phyloP scores from a whole-genome alignment of 352 stramenopile genomes.

The Phytophthora sp. region DNA sequence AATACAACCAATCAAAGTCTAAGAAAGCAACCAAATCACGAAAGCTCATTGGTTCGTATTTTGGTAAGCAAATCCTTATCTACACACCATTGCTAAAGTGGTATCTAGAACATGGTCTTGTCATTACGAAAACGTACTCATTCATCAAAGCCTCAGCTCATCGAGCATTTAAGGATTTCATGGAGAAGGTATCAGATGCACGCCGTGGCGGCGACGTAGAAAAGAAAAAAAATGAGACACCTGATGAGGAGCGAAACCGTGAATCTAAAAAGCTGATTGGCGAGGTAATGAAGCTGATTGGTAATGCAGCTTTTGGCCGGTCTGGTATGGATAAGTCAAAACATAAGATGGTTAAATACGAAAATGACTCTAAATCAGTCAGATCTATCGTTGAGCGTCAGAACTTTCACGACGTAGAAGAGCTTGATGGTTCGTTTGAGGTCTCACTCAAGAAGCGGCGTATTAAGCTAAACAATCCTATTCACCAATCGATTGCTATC shows the following conservation, averaged over 20 bases:
- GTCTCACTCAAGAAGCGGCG: background rate
- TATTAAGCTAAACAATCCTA: background rate
- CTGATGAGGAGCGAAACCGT: no score
- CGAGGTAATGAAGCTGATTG: background rate
- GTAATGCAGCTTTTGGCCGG: background rate
- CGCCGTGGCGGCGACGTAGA: background rate
- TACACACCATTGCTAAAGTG: background rate
- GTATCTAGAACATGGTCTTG: background rate
- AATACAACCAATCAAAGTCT: background rate
- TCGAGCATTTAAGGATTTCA: slow-evolving; percentile 1
- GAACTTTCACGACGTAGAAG: background rate
- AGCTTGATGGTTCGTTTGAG: background rate
- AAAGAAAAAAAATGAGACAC: no score
- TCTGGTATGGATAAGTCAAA: background rate
- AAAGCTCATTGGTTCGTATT: background rate
- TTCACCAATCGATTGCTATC: background rate
- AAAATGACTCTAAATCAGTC: background rate
- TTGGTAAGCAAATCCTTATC: background rate
- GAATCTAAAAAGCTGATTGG: slow-evolving; percentile 6
- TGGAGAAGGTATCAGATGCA: slow-evolving; percentile 15
- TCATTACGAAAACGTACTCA: background rate
- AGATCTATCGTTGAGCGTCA: background rate
- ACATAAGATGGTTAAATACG: background rate
- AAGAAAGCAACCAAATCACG: background rate
- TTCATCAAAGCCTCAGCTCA: background rate